A percentile compares a stretch with the other conserved stretches of the same genome.
phyloP scores from a whole-genome alignment of 257 asterid genomes.

The Capsicum rhomboideum region DNA sequence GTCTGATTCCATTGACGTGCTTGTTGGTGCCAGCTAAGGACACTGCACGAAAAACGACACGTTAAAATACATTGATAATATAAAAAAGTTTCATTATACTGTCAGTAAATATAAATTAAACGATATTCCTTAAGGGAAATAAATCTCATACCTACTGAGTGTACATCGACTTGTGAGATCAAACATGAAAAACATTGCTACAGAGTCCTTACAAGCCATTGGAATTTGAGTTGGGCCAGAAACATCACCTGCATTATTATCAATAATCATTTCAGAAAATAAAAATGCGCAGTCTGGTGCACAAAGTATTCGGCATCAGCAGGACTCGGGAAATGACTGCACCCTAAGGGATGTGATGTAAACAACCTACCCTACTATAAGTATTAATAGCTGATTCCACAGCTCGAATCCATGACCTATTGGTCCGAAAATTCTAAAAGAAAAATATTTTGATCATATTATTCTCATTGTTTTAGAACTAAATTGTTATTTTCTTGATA shows the following conservation, averaged over 20 bases:
- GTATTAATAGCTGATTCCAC: accelerated
- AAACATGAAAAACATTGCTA: conserved; percentile 74
- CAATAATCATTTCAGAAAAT: not conserved
- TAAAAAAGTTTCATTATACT: not conserved
- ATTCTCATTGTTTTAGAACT: not conserved
- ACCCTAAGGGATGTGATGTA: not conserved
- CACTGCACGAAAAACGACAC: conserved; percentile 19
- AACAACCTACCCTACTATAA: not conserved
- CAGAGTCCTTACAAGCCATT: conserved; percentile 60
- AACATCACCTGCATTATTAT: conserved; percentile 35
- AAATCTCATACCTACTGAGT: conserved; percentile 43
- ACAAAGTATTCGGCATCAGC: accelerated
- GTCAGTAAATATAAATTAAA: not conserved
- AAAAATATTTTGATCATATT: not conserved
- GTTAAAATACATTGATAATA: not conserved
- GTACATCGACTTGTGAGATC: conserved; percentile 84
- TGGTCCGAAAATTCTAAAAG: not conserved
- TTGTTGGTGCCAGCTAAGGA: conserved; percentile 66
- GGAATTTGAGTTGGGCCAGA: conserved; percentile 39
- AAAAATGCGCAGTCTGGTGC: not conserved
- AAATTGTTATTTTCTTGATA: not conserved
- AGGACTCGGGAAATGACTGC: accelerated
- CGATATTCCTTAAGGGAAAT: not conserved
- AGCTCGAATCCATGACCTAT: not conserved
- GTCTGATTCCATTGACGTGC: conserved; percentile 77